Conservation (phyloP, 139 green algal species). For the Picochlorum sp. region DNA sequence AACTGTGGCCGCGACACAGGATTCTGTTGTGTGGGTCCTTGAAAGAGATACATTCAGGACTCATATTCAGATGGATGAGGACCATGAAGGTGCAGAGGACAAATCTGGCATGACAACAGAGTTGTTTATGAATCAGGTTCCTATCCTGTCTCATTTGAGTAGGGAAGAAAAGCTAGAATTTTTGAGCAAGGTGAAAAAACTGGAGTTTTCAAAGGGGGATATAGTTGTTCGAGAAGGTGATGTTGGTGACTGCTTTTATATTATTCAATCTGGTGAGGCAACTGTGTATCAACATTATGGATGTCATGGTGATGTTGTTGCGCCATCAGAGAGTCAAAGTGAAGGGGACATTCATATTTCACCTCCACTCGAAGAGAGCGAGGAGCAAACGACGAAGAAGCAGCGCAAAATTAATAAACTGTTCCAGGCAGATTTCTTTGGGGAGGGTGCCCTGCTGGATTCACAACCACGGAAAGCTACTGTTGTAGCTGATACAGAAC, state of each 20-base stretch:
- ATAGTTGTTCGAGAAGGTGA: conserved; percentile 62
- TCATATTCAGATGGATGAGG: conserved; percentile 57
- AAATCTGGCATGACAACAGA: conserved; percentile 38
- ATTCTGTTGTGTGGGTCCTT: conserved; percentile 83
- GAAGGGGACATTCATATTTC: neutral
- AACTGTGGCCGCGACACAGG: conserved; percentile 79
- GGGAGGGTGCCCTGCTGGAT: conserved; percentile 73
- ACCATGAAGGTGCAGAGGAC: conserved; percentile 48
- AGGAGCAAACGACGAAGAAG: neutral
- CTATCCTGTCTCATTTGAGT: conserved; percentile 63
- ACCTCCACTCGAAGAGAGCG: neutral
- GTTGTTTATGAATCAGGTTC: conserved; percentile 84
- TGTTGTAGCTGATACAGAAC: conserved; percentile 64
- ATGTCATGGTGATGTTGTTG: neutral
- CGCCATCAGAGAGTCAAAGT: neutral
- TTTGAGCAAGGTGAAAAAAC: conserved; percentile 68
- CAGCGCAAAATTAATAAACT: conserved; percentile 70
- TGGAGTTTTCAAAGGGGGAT: conserved; percentile 24
- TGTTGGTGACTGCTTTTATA: conserved; percentile 82
- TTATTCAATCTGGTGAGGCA: conserved; percentile 89
- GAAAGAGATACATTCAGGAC: conserved; percentile 74
- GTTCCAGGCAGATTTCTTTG: conserved; percentile 89
- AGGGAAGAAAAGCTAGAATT: conserved; percentile 72
- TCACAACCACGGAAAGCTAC: conserved; percentile 56
- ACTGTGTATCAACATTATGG: conserved; percentile 56